These are phyloP conservation scores for Miscanthus sacchariflorus DNA, from an alignment of 202 grass and related monocot genomes.

Conservation along the genomic window DNA sequence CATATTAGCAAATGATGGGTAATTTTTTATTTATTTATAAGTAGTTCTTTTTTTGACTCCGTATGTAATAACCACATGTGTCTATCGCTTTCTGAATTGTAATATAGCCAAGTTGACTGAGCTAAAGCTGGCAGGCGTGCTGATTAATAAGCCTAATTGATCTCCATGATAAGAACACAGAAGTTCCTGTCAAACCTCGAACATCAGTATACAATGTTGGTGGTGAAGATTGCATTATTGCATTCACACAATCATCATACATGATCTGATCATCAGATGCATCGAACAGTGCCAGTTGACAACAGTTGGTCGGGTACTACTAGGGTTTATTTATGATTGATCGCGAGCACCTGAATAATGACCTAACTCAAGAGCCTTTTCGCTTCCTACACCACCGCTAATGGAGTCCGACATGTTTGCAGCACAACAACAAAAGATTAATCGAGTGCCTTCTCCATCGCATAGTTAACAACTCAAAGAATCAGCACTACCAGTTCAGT, in stretches of 20 bases:
- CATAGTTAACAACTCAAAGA: constrained; percentile 57
- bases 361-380: constrained; percentile 64
- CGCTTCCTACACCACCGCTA: constrained; percentile 30
- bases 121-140: constrained; percentile 53
- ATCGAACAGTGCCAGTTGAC: constrained; percentile 26
- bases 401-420: constrained; percentile 59
- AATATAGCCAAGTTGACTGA: constrained; percentile 45
- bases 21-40: background rate
- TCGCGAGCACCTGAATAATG: constrained; percentile 58
- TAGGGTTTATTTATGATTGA: constrained; percentile 36
- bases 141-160: constrained; percentile 46
- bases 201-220: constrained; percentile 46
- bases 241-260: background rate
- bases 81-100: constrained; percentile 52
- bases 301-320: background rate
- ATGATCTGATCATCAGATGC: constrained; percentile 45
- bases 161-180: constrained; percentile 23
- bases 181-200: constrained; percentile 48
- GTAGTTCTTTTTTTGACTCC: background rate
- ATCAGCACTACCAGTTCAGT: constrained; percentile 51
- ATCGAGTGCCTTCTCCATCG: constrained; percentile 46
- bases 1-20: background rate
- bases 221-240: constrained; percentile 40
- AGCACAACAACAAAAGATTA: constrained; percentile 17
- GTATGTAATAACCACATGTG: constrained; percentile 14